Base-by-base conservation (phyloP, 2,329 filamentous ascomycete genomes). In the Calcarisporium arbuscula region DNA sequence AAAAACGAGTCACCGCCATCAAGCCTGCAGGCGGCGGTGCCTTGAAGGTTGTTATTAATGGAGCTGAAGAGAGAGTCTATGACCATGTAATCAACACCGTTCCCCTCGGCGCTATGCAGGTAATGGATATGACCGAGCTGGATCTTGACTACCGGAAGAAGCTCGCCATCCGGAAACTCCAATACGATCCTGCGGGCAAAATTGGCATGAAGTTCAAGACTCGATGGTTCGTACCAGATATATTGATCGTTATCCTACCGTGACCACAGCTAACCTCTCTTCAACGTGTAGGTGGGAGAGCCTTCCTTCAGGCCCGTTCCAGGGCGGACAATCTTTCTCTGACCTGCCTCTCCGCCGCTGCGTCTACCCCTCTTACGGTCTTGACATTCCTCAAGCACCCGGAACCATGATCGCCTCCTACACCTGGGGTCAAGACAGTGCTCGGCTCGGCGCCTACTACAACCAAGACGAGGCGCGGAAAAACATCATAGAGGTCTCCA, bases 181-280 rank as follows among this genome's bases (percentile, higher is more conserved):
- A 50, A 5, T 56, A 57, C 8, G 53, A 54, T 4, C 48, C 49
- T 0, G 48, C 52, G 0, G 41, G 41, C 3, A 58, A 58, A 28
- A 50, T 58, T 2, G 55, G 38, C 1, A 45, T 57, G 16, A 59
- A 57, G 23, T 66, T 65, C 34, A 49, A 52, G 31, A 43, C 45
- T 0, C 40, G 52, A 1, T 58, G 51, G 52, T 51, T 29, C 31
- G 33, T 8, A 20, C n/a, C 1, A 16, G 18, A 12, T 18, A 20
- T 17, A n/a, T n/a, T n/a, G n/a, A n/a, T n/a, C n/a, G n/a, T n/a
- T n/a, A n/a, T n/a, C n/a, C n/a, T n/a, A n/a, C n/a, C n/a, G n/a
- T n/a, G n/a, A n/a, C n/a, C n/a, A n/a, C n/a, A n/a, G n/a, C n/a
- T n/a, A n/a, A n/a, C 11, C 9, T 8, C 10, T 16, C 6, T 6